Evolutionary conservation across 2,329 filamentous ascomycete species (phyloP), one percentile per base, ranked within the genome.

Genomic region (Venturia effusa): DNA sequence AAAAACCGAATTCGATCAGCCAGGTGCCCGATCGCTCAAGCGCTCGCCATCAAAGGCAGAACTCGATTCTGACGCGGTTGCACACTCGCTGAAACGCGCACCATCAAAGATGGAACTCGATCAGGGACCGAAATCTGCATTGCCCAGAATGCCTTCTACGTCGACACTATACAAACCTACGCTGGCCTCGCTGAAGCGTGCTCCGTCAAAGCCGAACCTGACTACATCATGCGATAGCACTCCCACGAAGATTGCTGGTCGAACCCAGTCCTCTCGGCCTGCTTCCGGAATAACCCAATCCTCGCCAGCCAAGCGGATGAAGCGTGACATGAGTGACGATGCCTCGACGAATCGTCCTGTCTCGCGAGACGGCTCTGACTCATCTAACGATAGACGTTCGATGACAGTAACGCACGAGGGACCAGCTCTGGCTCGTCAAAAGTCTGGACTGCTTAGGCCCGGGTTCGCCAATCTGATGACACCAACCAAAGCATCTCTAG

Each of bases 401-500:
- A 78, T 11, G 79, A 84, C 55, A 79, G 81, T 57, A 76, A 77
- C 32, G 78, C 81, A 55, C 80, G 81, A 68, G 70, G 76, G 74
- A 69, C 80, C 67, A 51, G 55, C 22, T 67, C 70, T 80, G 27
- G 68, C 75, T 60, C 79, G 22, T 34, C 34, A 27, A 19, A 63
- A 81, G 63, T 76, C 81, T 10, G 71, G 71, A 37, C 79, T 82
- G 54, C 66, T 75, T 80, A 79, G 81, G 55, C 66, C 75, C 80
- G 66, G 78, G 80, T 66, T 85, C 79, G 65, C 71, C n/a, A 70
- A 73, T 40, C 70, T 72, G 37, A 83, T 87, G 74, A 95, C 90
- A 6, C 91, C 92, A 0, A 94, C 89, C 10, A 91, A 90, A 73
- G 79, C 90, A 8, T 90, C 89, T 0, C 74, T 89, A 61, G 84